Evolutionary conservation across 1,284 basidiomycete genomes (phyloP).

Genomic region (Chiua sp.): DNA sequence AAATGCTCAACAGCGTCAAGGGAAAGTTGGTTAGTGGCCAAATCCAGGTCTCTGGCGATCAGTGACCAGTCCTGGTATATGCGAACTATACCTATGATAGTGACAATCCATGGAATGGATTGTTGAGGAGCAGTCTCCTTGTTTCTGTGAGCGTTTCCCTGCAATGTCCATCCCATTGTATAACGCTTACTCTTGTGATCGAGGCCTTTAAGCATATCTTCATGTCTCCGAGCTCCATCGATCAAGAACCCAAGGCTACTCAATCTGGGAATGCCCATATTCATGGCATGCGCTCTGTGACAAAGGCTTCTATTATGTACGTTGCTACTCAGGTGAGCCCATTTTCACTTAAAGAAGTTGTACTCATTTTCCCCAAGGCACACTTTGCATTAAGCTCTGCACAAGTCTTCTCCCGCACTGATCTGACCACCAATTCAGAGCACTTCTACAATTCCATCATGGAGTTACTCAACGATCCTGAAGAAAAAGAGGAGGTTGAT

Average conservation of each 20-base stretch:
- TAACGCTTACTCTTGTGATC: neutral
- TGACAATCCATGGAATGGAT: neutral
- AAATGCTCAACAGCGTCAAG: neutral
- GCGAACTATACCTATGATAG: neutral
- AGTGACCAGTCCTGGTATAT: neutral
- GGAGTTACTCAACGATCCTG: neutral
- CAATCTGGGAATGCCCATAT: neutral
- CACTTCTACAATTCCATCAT: conserved; percentile 2
- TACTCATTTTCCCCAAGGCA: neutral
- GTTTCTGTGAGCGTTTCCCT: neutral
- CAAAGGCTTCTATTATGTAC: conserved; percentile 2
- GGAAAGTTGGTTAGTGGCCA: neutral
- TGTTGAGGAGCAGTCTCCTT: neutral
- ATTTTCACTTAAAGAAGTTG: too few relatives aligned
- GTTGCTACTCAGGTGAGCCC: conserved; percentile 3
- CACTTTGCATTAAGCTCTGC: neutral
- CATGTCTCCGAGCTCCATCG: conserved; percentile 4
- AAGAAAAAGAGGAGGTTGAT: conserved; percentile 3
- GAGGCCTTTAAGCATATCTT: conserved; percentile 10
- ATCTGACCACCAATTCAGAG: neutral
- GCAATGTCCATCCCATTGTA: too few relatives aligned
- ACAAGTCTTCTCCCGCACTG: conserved; percentile 2
- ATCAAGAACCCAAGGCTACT: conserved; percentile 5
- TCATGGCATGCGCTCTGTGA: conserved; percentile 4
- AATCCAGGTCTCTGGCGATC: neutral